Conservation (phyloP, 2,329 filamentous ascomycete genomes). For the Amauroascus niger region DNA sequence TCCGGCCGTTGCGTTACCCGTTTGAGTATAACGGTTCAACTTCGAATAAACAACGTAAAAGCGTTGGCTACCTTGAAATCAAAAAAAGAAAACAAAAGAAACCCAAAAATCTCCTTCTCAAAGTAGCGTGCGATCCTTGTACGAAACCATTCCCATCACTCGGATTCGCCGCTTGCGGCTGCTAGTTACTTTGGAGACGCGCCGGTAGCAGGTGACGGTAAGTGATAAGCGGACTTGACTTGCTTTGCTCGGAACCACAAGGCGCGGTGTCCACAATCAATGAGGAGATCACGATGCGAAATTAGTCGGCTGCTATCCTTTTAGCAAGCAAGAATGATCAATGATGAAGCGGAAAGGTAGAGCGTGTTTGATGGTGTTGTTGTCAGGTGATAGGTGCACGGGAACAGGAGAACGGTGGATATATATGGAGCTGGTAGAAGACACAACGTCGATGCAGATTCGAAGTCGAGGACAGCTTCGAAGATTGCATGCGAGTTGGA, state of each 20-base stretch:
- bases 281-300: constrained; percentile 3
- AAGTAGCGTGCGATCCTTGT: not conserved
- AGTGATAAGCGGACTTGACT: not conserved
- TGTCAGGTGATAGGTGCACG: constrained; percentile 9
- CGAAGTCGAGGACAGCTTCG: not conserved
- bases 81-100: not conserved
- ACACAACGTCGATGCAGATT: not conserved
- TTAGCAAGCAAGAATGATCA: not conserved
- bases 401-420: not conserved
- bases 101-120: not conserved
- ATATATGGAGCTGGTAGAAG: not conserved
- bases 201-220: constrained; percentile 6
- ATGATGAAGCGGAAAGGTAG: not conserved
- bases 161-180: not conserved
- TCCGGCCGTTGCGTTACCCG: not conserved
- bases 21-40: not conserved
- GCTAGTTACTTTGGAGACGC: not conserved
- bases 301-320: not conserved
- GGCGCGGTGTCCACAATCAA: not conserved
- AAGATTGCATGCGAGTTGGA: not conserved
- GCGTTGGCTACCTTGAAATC: not conserved
- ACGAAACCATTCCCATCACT: not conserved
- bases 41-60: not conserved
- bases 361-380: constrained; percentile 1
- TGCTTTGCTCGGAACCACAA: not conserved